Conservation (phyloP, 2,329 filamentous ascomycete genomes). For the Rhynchosporium secalis region DNA sequence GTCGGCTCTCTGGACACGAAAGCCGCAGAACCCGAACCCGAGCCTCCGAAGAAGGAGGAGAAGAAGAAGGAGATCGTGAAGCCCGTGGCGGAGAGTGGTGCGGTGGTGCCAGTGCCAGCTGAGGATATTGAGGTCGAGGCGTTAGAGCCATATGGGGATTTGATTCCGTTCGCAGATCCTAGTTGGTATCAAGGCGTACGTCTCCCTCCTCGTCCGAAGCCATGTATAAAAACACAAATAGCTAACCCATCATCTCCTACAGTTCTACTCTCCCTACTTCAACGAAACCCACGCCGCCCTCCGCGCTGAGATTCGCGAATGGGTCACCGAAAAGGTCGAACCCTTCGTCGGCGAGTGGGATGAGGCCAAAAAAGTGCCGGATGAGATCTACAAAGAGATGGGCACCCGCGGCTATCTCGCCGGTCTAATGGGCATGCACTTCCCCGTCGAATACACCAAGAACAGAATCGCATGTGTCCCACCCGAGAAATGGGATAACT, state of each 20-base stretch:
- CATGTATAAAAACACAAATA: background rate
- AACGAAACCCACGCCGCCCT: constrained; percentile 92
- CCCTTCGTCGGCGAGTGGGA: constrained; percentile 96
- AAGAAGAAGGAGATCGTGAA: constrained; percentile 51
- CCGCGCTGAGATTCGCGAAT: constrained; percentile 86
- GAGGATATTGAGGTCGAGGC: constrained; percentile 61
- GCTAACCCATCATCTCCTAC: constrained; percentile 8
- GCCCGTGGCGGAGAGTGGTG: constrained; percentile 56
- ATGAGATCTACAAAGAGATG: constrained; percentile 92
- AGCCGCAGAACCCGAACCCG: constrained; percentile 47
- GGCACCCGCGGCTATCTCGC: constrained; percentile 89
- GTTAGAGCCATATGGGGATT: constrained; percentile 79
- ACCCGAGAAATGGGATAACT: constrained; percentile 92
- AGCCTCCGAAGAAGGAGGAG: constrained; percentile 32
- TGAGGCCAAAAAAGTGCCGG: constrained; percentile 86
- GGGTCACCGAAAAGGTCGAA: constrained; percentile 87
- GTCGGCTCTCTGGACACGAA: constrained; percentile 77
- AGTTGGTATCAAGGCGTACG: constrained; percentile 92
- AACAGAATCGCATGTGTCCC: constrained; percentile 75
- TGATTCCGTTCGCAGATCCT: constrained; percentile 90
- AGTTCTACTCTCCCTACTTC: constrained; percentile 97
- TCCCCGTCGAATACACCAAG: constrained; percentile 72
- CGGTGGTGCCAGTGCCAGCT: constrained; percentile 49
- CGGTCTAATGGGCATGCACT: constrained; percentile 84
- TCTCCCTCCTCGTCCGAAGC: constrained; percentile 18